Conservation (phyloP, 129 eudicot genomes). For the Helianthus annuus region HanXRQr2.0-SUNRISE NC_035441.2:102890479-102890978, state of each 20-base stretch:
- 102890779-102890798: neutral
- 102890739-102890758: constrained; percentile 99
- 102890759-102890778: constrained; percentile 14
- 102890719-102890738: constrained; percentile 98
- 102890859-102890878: constrained; percentile 99
- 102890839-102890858: constrained; percentile 99
- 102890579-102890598: constrained; percentile 86
- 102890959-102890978: constrained; percentile 97
- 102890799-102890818: neutral
- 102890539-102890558: too few relatives aligned
- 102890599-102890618: constrained; percentile 96
- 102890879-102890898: constrained; percentile 96
- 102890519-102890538: neutral
- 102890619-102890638: constrained; percentile 99
- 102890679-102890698: constrained; percentile 98
- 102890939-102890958: constrained; percentile 99
- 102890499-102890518: constrained; percentile 69
- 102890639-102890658: constrained; percentile 95
- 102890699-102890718: constrained; percentile 93
- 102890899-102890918: constrained; percentile 99
- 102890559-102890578: constrained; percentile 19
- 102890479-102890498: constrained; percentile 98
- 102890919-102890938: constrained; percentile 94
- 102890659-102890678: constrained; percentile 96
- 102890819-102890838: constrained; percentile 58